Evolutionary conservation across 164 flowering plant species (phyloP).

Genomic region (Dillenia turbinata): DNA sequence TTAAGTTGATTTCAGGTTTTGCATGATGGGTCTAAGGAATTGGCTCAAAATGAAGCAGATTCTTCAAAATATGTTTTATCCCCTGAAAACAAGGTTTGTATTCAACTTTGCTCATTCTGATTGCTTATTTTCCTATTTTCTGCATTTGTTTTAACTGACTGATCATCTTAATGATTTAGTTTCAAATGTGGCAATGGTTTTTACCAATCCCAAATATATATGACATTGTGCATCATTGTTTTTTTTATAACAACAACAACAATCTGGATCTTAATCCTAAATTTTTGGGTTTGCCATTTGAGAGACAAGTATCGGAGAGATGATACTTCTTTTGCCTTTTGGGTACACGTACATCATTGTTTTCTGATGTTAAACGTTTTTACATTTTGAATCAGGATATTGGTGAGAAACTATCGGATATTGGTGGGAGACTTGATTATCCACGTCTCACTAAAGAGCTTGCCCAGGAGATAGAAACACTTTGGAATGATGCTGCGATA

Average conservation of each 20-base stretch:
- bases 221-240: too few relatives aligned
- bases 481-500: constrained; percentile 92
- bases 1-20: constrained; percentile 45
- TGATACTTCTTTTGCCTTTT: too few relatives aligned
- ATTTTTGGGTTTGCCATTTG: too few relatives aligned
- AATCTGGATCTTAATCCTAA: too few relatives aligned
- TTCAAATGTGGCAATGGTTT: too few relatives aligned
- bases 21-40: constrained; percentile 82
- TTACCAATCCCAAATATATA: too few relatives aligned
- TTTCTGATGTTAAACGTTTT: not conserved
- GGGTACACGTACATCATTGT: too few relatives aligned
- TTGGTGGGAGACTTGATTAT: constrained; percentile 77
- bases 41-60: constrained; percentile 71
- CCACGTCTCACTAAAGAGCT: constrained; percentile 77
- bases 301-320: too few relatives aligned
- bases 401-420: constrained; percentile 85
- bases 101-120: constrained; percentile 11
- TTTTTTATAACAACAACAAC: too few relatives aligned
- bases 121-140: not conserved
- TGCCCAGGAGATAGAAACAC: constrained; percentile 70
- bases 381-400: constrained; percentile 41
- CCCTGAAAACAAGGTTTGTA: constrained; percentile 69
- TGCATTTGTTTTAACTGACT: too few relatives aligned
- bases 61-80: constrained; percentile 65
- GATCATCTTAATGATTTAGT: too few relatives aligned